Conservation (phyloP, 192 early-diverging fungal species). For the Backusella morwellensis region DNA sequence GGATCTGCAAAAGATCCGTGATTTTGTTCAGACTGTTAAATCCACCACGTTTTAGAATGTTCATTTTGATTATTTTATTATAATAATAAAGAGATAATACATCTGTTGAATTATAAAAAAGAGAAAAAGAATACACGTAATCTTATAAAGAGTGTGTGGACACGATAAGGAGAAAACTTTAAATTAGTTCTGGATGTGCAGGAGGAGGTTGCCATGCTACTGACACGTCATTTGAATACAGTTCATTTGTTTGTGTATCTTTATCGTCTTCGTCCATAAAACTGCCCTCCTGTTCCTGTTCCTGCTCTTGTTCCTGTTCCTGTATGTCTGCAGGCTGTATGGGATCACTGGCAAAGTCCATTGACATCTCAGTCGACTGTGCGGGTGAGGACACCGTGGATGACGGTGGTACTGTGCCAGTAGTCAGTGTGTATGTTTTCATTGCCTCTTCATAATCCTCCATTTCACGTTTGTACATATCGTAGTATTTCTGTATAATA, state of each 20-base stretch:
- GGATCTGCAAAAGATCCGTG: slow-evolving; percentile 70
- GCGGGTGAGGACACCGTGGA: slow-evolving; percentile 6
- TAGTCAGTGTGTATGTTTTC: slow-evolving; percentile 17
- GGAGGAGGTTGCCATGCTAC: slow-evolving; percentile 1
- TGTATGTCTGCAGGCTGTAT: neutral
- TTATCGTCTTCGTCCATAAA: neutral
- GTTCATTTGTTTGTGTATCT: neutral
- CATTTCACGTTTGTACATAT: slow-evolving; percentile 17
- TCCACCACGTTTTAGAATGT: slow-evolving; percentile 3
- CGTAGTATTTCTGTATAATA: slow-evolving; percentile 28
- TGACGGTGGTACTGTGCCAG: neutral
- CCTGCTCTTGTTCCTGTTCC: neutral
- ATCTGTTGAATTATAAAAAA: neutral
- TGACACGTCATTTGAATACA: slow-evolving; percentile 6
- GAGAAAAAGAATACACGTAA: neutral
- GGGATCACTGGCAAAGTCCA: slow-evolving; percentile 2
- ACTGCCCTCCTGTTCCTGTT: neutral
- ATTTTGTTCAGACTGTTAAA: slow-evolving; percentile 69
- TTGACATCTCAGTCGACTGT: slow-evolving; percentile 15
- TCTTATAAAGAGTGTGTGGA: neutral
- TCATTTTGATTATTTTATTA: neutral
- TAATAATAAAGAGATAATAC: neutral
- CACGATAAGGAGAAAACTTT: slow-evolving; percentile 1
- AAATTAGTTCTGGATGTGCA: slow-evolving; percentile 8
- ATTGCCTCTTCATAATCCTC: slow-evolving; percentile 36